phyloP scores from a whole-genome alignment of 768 basidiomycete species.

The Hortiboletus flavorubellus region DNA sequence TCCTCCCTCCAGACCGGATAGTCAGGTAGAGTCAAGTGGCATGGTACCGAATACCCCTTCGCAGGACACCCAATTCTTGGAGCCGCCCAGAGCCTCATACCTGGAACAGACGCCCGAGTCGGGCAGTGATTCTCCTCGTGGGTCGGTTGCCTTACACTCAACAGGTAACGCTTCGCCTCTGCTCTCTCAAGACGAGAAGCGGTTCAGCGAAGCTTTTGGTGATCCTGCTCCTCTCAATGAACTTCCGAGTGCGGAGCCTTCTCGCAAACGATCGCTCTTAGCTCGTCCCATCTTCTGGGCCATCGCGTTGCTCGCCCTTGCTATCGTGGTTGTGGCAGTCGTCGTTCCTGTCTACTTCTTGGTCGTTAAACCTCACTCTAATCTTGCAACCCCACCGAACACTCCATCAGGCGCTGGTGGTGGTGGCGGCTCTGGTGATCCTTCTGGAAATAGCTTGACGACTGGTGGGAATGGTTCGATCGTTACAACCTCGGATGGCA shows the following conservation, averaged over 20 bases:
- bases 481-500: conserved; percentile 62
- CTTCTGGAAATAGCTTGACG: conserved; percentile 12
- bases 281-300: conserved; percentile 28
- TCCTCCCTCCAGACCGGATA: conserved; percentile 20
- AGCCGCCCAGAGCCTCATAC: conserved; percentile 27
- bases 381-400: neutral
- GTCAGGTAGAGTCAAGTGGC: conserved; percentile 10
- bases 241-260: neutral
- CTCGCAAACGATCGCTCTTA: conserved; percentile 19
- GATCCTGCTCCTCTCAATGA: neutral
- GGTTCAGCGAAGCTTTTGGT: conserved; percentile 4
- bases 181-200: conserved; percentile 20
- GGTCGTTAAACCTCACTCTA: conserved; percentile 23
- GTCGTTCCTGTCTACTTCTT: conserved; percentile 41
- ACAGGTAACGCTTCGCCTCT: conserved; percentile 24
- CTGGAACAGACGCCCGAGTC: conserved; percentile 22
- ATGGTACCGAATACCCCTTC: conserved; percentile 12
- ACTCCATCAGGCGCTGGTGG: neutral
- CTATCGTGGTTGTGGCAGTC: conserved; percentile 35
- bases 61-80: neutral
- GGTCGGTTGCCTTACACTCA: conserved; percentile 19
- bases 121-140: conserved; percentile 17
- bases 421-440: neutral
- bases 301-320: conserved; percentile 27
- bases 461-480: conserved; percentile 69